Percentiles rank a stretch among this genome's conserved stretches.
Evolutionary conservation across 805 yeast species (phyloP).

Genomic region (Wickerhamomyces subpelliculosus): DNA sequence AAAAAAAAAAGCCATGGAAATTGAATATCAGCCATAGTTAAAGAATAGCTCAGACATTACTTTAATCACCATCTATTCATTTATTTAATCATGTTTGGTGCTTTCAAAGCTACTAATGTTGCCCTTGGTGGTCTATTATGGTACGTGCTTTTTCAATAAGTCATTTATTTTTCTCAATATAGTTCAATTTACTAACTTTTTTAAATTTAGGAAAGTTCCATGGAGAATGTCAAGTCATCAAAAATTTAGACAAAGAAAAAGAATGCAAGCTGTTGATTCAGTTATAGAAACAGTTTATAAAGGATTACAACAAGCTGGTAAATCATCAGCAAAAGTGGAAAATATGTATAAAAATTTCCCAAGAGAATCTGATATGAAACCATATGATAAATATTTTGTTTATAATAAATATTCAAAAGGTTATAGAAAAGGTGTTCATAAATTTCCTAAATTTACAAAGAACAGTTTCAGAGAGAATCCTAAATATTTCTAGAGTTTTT

Average conservation of each 20-base stretch:
- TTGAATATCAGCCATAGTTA: too few species aligned
- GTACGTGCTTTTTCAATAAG: too few species aligned
- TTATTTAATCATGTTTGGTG: conserved; percentile 49
- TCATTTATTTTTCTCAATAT: too few species aligned
- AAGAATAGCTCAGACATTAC: too few species aligned
- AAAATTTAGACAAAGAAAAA: conserved; percentile 75
- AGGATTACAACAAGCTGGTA: conserved; percentile 33
- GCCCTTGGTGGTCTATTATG: conserved; percentile 71
- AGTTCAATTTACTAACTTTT: conserved; percentile 2
- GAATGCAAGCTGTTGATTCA: conserved; percentile 76
- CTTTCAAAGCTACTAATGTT: conserved; percentile 54
- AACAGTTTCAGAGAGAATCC: conserved; percentile 76
- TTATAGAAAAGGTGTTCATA: conserved; percentile 84
- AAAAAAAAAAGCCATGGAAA: too few species aligned
- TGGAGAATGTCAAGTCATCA: conserved; percentile 75
- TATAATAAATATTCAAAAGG: conserved; percentile 67
- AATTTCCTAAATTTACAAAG: conserved; percentile 90
- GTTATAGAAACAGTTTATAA: conserved; percentile 61
- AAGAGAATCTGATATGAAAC: conserved; percentile 70
- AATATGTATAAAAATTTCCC: conserved; percentile 50
- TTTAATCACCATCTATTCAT: too few species aligned
- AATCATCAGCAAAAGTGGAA: conserved; percentile 27
- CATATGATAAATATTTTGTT: conserved; percentile 82
- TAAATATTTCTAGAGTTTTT: conserved; percentile 17
- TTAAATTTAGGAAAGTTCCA: conserved; percentile 51